Base-by-base conservation (phyloP, 371 early-diverging fungal species). In the Entomophthora muscae region DNA sequence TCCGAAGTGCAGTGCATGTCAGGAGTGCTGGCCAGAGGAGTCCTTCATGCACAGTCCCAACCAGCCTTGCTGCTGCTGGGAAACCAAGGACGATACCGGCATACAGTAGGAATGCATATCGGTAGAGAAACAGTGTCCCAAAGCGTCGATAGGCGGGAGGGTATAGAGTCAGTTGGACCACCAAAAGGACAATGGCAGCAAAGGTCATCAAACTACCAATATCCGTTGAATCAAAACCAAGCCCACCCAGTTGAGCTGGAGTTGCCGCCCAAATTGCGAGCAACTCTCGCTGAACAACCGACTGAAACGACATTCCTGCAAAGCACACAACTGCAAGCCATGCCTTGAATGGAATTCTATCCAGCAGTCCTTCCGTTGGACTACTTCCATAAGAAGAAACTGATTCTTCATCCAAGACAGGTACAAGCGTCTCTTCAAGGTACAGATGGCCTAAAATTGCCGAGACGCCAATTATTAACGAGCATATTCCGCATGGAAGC, bases 401-500 rank as follows among this genome's bases (percentile, higher is more conserved):
- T n/a, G n/a, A n/a, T n/a, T n/a, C n/a, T n/a, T n/a, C n/a, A n/a
- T n/a, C 56, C n/a, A n/a, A n/a, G n/a, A n/a, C n/a, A n/a, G n/a
- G n/a, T n/a, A n/a, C n/a, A 28, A 51, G 67, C 0, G 91, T 89
- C 69, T 94, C 95, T 52, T 89, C 80, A 32, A 93, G 71, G 62
- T 72, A 84, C 52, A 86, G 76, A 21, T 78, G 69, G 0, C 86
- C 89, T 27, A 85, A 69, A 0, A 82, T 61, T n/a, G 81, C 76
- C 2, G 89, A 88, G 56, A 79, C 63, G 2, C 78, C 52, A 56
- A 80, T 76, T 2, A 90, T 76, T 1, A 68, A 62, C 0, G 86
- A 75, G 7, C 85, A 80, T 7, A 85, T 78, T 17, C 85, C 70
- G 66, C 93, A 93, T 0, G 95, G 95, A 3, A 94, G 76, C 53